Evolutionary conservation across 768 basidiomycete genomes (phyloP).

Genomic region (Boletus subparvulus): DNA sequence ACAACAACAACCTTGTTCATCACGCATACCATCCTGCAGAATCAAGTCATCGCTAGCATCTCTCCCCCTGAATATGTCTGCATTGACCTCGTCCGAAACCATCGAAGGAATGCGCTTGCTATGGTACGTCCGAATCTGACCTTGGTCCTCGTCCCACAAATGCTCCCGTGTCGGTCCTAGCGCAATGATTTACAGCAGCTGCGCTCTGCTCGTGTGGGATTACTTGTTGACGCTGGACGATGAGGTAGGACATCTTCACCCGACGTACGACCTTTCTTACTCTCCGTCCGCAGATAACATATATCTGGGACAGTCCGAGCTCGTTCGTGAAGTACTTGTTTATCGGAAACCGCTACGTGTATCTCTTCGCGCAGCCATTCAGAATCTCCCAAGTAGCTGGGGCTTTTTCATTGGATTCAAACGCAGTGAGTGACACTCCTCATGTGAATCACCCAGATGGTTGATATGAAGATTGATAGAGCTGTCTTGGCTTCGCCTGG

Average conservation of each 20-base stretch:
- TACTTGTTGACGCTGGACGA: slow-evolving; percentile 8
- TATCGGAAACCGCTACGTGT: slow-evolving; percentile 6
- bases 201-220: slow-evolving; percentile 3
- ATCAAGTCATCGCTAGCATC: background rate
- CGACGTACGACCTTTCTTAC: background rate
- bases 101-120: background rate
- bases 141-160: background rate
- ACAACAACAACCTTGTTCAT: background rate
- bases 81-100: background rate
- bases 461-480: background rate
- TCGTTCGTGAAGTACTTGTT: slow-evolving; percentile 1
- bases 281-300: background rate
- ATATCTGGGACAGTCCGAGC: background rate
- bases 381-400: background rate
- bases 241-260: background rate
- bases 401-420: background rate
- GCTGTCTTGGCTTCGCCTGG: background rate
- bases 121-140: background rate
- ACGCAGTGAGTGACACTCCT: background rate
- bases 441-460: background rate
- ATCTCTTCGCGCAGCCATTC: background rate
- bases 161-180: background rate
- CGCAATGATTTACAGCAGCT: background rate
- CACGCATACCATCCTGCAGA: background rate
- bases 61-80: background rate